These are phyloP conservation scores for Dothiorella sarmentorum DNA, from an alignment of 2,329 filamentous ascomycete species.

Conservation along the genomic window DNA sequence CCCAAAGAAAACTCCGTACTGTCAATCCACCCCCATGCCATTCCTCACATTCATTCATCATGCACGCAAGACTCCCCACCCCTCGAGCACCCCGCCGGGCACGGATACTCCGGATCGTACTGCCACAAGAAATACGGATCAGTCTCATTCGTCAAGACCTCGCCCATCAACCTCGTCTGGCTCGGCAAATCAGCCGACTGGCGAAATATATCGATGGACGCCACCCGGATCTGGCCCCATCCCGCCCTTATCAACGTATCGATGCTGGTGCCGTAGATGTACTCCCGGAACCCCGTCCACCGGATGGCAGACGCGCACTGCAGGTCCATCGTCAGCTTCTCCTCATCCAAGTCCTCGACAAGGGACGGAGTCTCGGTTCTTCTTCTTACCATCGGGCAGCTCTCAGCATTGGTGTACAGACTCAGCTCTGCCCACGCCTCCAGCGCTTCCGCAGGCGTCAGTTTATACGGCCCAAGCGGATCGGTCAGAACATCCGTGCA, in stretches of 20 bases:
- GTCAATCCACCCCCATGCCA: too few relatives aligned
- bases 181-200: conserved; percentile 38
- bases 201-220: conserved; percentile 46
- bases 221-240: conserved; percentile 52
- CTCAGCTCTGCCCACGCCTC: conserved; percentile 47
- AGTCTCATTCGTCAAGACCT: conserved; percentile 52
- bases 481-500: conserved; percentile 50
- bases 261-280: conserved; percentile 54
- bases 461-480: conserved; percentile 43
- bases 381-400: conserved; percentile 49
- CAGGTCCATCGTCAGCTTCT: neutral
- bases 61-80: neutral
- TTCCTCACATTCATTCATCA: neutral
- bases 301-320: conserved; percentile 54
- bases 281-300: conserved; percentile 55
- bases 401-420: conserved; percentile 57
- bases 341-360: too few relatives aligned
- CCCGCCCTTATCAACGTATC: conserved; percentile 45
- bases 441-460: conserved; percentile 42
- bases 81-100: conserved; percentile 34
- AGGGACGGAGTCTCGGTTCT: too few relatives aligned
- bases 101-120: conserved; percentile 39
- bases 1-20: too few relatives aligned
- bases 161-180: conserved; percentile 42
- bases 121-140: conserved; percentile 56